A percentile compares a stretch with the other conserved stretches of the same genome.
phyloP scores from a whole-genome alignment of 805 yeast genomes.

The Suhomyces prunicola region DNA sequence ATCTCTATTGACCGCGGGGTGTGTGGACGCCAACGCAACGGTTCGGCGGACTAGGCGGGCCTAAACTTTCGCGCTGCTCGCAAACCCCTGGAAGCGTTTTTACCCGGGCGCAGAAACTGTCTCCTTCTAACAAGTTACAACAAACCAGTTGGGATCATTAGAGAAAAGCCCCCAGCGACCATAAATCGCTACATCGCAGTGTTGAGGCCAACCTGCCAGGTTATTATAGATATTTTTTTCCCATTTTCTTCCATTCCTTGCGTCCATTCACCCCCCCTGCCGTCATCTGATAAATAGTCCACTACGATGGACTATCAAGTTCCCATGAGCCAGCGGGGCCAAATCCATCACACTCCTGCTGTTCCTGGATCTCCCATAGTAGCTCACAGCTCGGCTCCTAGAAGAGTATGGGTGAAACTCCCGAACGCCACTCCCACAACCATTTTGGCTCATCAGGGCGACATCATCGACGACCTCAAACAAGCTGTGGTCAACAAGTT shows the following conservation, averaged over 20 bases:
- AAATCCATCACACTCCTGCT: neutral
- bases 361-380: neutral
- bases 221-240: neutral
- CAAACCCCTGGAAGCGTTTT: neutral
- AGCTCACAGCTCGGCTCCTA: neutral
- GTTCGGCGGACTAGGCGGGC: neutral
- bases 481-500: slow-evolving; percentile 57
- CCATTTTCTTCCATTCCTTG: neutral
- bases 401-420: slow-evolving; percentile 55
- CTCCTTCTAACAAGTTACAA: neutral
- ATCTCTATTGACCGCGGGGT: neutral
- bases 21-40: neutral
- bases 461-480: slow-evolving; percentile 82
- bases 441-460: slow-evolving; percentile 54
- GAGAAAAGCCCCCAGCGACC: neutral
- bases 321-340: neutral
- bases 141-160: neutral
- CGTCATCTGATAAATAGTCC: neutral
- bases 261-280: neutral
- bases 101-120: neutral
- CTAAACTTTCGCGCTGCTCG: neutral
- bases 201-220: neutral
- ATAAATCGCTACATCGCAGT: neutral
- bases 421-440: slow-evolving; percentile 64
- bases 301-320: neutral